A percentile compares a stretch with the other conserved stretches of the same genome.
phyloP scores from a whole-genome alignment of 345 rosid genomes.

The Eutrema heterophyllum region DNA sequence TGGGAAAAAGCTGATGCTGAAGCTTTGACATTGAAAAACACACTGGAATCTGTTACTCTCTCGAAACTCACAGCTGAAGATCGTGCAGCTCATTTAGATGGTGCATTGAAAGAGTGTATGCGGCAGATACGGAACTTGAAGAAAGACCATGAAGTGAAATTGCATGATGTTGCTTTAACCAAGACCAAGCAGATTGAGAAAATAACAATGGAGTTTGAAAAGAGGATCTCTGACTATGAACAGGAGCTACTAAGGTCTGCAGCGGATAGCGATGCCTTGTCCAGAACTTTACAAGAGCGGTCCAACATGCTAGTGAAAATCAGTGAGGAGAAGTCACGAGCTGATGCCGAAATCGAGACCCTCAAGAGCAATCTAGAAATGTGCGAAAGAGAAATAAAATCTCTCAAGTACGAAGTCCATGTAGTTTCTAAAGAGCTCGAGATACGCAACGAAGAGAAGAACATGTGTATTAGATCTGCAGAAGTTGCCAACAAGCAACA shows the following conservation, averaged over 20 bases:
- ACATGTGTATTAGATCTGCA: conserved; percentile 89
- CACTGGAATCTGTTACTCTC: conserved; percentile 67
- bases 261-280: conserved; percentile 68
- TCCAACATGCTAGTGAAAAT: conserved; percentile 67
- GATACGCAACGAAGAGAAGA: conserved; percentile 93
- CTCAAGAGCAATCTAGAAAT: conserved; percentile 76
- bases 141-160: conserved; percentile 73
- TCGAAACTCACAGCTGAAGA: conserved; percentile 78
- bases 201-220: conserved; percentile 57
- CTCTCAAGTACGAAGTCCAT: conserved; percentile 80
- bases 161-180: conserved; percentile 56
- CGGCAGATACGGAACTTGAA: conserved; percentile 75
- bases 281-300: conserved; percentile 78
- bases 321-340: conserved; percentile 72
- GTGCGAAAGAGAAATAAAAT: conserved; percentile 76
- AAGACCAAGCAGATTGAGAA: conserved; percentile 64
- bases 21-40: conserved; percentile 63
- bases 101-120: conserved; percentile 90
- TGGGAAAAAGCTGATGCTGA: conserved; percentile 96
- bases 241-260: conserved; percentile 70
- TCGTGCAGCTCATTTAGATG: conserved; percentile 76
- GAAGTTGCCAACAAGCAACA: conserved; percentile 91
- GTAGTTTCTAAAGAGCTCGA: conserved; percentile 77
- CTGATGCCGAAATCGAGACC: conserved; percentile 74
- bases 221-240: conserved; percentile 47